Conservation (phyloP, 2,329 filamentous ascomycete genomes). For the Lasiodiplodia gonubiensis region DNA sequence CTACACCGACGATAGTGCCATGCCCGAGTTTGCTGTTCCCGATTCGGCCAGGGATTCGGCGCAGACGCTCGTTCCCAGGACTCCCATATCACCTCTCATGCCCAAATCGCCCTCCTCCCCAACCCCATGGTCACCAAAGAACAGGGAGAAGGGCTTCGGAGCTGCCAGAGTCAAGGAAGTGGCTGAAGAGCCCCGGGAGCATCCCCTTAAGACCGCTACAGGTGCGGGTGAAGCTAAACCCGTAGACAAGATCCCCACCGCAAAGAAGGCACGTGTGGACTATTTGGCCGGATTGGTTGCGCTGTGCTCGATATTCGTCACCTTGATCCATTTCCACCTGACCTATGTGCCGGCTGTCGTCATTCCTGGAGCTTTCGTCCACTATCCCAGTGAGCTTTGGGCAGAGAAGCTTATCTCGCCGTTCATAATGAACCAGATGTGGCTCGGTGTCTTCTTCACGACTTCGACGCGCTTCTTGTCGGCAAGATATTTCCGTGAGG, state of each 20-base stretch:
- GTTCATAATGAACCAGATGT: conserved; percentile 54
- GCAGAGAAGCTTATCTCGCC: conserved; percentile 50
- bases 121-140: conserved; percentile 17
- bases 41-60: conserved; percentile 24
- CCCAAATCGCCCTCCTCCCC: conserved; percentile 22
- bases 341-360: conserved; percentile 52
- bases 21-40: conserved; percentile 17
- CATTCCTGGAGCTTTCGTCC: conserved; percentile 43
- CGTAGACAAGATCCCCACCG: conserved; percentile 17
- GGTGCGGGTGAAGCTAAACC: background rate
- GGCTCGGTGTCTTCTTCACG: conserved; percentile 57
- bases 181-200: conserved; percentile 16
- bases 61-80: conserved; percentile 23
- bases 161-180: conserved; percentile 21
- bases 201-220: conserved; percentile 15
- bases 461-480: conserved; percentile 55
- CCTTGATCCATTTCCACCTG: conserved; percentile 52
- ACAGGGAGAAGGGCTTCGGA: conserved; percentile 22
- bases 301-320: conserved; percentile 52
- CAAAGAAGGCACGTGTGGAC: conserved; percentile 47
- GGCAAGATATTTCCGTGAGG: conserved; percentile 50
- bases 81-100: conserved; percentile 9
- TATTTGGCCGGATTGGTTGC: conserved; percentile 55
- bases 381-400: conserved; percentile 50
- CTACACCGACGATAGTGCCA: conserved; percentile 8